These are phyloP conservation scores for Calonectria pteridis DNA, from an alignment of 2,329 filamentous ascomycete species.

Conservation along the genomic window DNA sequence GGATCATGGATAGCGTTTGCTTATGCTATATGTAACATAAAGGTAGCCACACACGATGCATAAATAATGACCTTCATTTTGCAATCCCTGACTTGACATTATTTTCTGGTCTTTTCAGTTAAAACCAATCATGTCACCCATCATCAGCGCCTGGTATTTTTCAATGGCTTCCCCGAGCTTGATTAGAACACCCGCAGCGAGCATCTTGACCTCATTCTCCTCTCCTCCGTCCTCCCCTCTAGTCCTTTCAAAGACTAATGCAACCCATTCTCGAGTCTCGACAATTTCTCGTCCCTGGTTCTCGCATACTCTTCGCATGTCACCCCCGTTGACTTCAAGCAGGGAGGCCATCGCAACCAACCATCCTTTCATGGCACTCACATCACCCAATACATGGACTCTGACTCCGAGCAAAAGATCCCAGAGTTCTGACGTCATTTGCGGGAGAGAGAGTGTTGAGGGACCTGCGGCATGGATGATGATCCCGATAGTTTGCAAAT, in stretches of 20 bases:
- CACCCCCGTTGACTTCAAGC: conserved; percentile 83
- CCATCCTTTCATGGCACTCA: conserved; percentile 78
- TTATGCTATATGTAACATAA: conserved; percentile 20
- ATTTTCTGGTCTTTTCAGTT: conserved; percentile 11
- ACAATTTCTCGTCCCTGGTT: conserved; percentile 82
- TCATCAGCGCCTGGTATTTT: conserved; percentile 80
- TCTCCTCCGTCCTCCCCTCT: conserved; percentile 69
- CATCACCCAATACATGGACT: conserved; percentile 69
- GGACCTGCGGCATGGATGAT: conserved; percentile 87
- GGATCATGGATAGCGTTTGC: conserved; percentile 14
- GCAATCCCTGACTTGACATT: background rate
- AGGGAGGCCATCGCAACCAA: conserved; percentile 84
- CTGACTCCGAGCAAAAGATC: conserved; percentile 81
- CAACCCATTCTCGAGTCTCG: conserved; percentile 90
- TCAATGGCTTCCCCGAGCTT: conserved; percentile 85
- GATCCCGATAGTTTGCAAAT: conserved; percentile 87
- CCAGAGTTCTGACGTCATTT: conserved; percentile 89
- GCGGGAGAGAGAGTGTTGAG: conserved; percentile 78
- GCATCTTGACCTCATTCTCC: conserved; percentile 82
- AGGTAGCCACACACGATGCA: conserved; percentile 12
- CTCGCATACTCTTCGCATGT: conserved; percentile 78
- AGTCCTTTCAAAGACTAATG: conserved; percentile 76
- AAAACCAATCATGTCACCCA: conserved; percentile 74
- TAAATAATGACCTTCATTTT: background rate
- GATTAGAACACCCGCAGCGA: conserved; percentile 83